Percentiles rank a stretch among this genome's conserved stretches.
Conservation (phyloP, 2,329 filamentous ascomycete species). For the Aspergillus puulaauensis region DNA sequence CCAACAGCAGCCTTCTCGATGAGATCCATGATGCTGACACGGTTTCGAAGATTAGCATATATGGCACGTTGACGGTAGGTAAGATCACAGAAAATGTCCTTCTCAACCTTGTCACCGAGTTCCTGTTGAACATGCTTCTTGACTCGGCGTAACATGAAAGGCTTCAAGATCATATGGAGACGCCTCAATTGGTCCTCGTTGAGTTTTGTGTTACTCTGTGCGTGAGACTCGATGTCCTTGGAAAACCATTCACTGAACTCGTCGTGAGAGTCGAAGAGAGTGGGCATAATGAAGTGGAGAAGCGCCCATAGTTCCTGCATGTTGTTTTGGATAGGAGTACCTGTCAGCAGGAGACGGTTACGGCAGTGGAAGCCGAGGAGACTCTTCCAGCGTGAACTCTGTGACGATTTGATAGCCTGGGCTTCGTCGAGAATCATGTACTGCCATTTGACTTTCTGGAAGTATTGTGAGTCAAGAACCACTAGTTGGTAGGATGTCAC, state of each 20-base stretch:
- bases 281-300: slow-evolving; percentile 99
- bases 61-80: slow-evolving; percentile 94
- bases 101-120: slow-evolving; percentile 96
- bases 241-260: slow-evolving; percentile 56
- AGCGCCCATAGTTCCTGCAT: slow-evolving; percentile 99
- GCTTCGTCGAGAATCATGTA: slow-evolving; percentile 99
- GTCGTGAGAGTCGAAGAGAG: slow-evolving; percentile 70
- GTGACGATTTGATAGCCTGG: slow-evolving; percentile 97
- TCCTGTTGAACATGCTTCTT: slow-evolving; percentile 99
- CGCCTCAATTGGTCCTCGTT: slow-evolving; percentile 97
- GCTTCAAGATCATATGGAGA: slow-evolving; percentile 97
- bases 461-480: slow-evolving; percentile 92
- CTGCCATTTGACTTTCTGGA: slow-evolving; percentile 99
- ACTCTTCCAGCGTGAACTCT: slow-evolving; percentile 96
- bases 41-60: slow-evolving; percentile 88
- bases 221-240: slow-evolving; percentile 85
- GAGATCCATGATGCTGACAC: slow-evolving; percentile 97
- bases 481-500: slow-evolving; percentile 97
- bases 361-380: slow-evolving; percentile 91
- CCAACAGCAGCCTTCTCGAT: slow-evolving; percentile 95
- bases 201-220: slow-evolving; percentile 98
- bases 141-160: slow-evolving; percentile 98
- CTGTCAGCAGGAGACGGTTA: slow-evolving; percentile 88
- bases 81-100: slow-evolving; percentile 93
- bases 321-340: slow-evolving; percentile 98